Evolutionary conservation across 2,329 filamentous ascomycete species (phyloP).

Genomic region (Neofusicoccum sp.): DNA sequence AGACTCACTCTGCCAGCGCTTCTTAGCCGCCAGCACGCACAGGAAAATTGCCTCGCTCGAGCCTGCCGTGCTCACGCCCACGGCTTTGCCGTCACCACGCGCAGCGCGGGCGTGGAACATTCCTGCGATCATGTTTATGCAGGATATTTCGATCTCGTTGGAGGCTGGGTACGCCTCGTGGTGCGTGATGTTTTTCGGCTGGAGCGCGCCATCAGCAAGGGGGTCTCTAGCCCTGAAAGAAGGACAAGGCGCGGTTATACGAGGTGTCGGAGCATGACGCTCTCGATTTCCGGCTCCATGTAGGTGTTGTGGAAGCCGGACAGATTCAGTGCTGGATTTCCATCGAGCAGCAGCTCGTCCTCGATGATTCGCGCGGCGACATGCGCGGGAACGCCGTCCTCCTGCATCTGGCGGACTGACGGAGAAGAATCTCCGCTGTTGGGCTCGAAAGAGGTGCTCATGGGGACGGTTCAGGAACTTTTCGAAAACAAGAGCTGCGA

Average conservation of each 20-base stretch:
- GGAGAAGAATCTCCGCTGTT: too few species aligned
- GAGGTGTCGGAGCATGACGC: slow-evolving; percentile 86
- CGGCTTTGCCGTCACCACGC: slow-evolving; percentile 58
- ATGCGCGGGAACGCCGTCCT: too few species aligned
- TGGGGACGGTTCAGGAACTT: too few species aligned
- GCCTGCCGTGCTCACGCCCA: slow-evolving; percentile 86
- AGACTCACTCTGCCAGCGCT: slow-evolving; percentile 60
- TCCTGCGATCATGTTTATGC: slow-evolving; percentile 64
- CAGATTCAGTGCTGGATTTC: slow-evolving; percentile 83
- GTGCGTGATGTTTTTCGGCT: slow-evolving; percentile 75
- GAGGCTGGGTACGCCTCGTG: slow-evolving; percentile 52
- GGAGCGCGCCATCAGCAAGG: slow-evolving; percentile 48
- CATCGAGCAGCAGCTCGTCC: slow-evolving; percentile 87
- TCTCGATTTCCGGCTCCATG: slow-evolving; percentile 96
- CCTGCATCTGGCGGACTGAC: too few species aligned
- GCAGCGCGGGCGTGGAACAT: slow-evolving; percentile 77
- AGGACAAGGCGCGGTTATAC: background rate
- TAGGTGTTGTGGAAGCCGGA: slow-evolving; percentile 95
- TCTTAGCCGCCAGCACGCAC: slow-evolving; percentile 87
- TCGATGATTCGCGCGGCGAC: slow-evolving; percentile 24
- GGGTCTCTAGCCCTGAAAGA: slow-evolving; percentile 53
- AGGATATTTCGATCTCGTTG: slow-evolving; percentile 74
- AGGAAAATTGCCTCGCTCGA: slow-evolving; percentile 88
- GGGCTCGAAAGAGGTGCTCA: too few species aligned
- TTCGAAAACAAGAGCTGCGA: too few species aligned